Conservation (phyloP, 192 early-diverging fungal genomes). For the Backusella psychrophila region DNA sequence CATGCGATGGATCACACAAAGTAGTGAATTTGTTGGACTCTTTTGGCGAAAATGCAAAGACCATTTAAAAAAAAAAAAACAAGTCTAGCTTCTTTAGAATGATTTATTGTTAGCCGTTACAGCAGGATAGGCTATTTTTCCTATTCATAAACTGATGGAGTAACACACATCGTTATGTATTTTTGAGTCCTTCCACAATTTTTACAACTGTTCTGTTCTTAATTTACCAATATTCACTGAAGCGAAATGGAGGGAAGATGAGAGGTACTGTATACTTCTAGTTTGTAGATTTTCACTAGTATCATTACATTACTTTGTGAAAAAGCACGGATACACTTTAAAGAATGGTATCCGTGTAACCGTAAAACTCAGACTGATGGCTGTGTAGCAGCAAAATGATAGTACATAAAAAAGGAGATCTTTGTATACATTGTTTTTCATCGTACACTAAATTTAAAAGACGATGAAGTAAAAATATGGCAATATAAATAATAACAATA, state of each 20-base stretch:
- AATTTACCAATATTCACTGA: not conserved
- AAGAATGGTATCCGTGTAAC: not conserved
- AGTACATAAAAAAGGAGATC: not conserved
- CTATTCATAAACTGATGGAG: not conserved
- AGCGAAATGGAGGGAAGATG: not conserved
- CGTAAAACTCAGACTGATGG: not conserved
- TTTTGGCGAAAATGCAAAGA: not conserved
- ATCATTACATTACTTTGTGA: not conserved
- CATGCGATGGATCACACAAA: not conserved
- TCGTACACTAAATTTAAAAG: not conserved
- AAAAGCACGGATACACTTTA: not conserved
- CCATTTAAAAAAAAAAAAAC: not conserved
- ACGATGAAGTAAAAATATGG: not conserved
- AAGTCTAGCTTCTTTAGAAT: not conserved
- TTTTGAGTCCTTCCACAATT: not conserved
- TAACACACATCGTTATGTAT: not conserved
- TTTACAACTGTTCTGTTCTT: not conserved
- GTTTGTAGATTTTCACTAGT: not conserved
- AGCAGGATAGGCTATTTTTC: not conserved
- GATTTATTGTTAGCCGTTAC: not conserved
- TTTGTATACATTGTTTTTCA: not conserved
- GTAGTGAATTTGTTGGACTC: not conserved
- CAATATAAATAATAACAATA: not conserved
- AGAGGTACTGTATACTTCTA: not conserved
- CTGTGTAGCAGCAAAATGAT: not conserved